These are phyloP conservation scores for Ambrosiella xylebori DNA, from an alignment of 2,329 filamentous ascomycete genomes.

Conservation along the genomic window DNA sequence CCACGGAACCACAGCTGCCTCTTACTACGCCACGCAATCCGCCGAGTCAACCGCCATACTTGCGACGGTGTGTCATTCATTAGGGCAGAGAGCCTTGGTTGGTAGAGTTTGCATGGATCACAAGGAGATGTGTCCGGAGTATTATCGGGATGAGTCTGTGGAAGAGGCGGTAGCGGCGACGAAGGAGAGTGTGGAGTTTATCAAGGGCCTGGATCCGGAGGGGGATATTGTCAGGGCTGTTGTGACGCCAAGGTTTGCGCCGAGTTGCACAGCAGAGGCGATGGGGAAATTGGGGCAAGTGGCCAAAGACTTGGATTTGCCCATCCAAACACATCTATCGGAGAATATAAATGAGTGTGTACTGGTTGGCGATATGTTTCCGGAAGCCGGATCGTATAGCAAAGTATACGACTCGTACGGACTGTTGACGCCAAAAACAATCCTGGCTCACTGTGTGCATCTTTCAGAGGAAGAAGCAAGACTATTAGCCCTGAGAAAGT, in stretches of 20 bases:
- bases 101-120: slow-evolving; percentile 93
- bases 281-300: slow-evolving; percentile 48
- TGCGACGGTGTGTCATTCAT: slow-evolving; percentile 58
- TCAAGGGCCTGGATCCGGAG: slow-evolving; percentile 46
- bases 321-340: slow-evolving; percentile 76
- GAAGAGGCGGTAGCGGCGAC: slow-evolving; percentile 40
- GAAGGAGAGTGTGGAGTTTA: slow-evolving; percentile 44
- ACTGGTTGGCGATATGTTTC: slow-evolving; percentile 56
- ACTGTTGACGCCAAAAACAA: slow-evolving; percentile 54
- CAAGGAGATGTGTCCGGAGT: slow-evolving; percentile 44
- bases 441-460: slow-evolving; percentile 76
- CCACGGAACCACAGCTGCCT: slow-evolving; percentile 80
- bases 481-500: slow-evolving; percentile 41
- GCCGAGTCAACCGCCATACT: slow-evolving; percentile 81
- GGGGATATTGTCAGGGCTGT: slow-evolving; percentile 56
- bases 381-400: slow-evolving; percentile 46
- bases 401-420: slow-evolving; percentile 60
- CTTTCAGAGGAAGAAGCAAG: slow-evolving; percentile 47
- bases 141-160: slow-evolving; percentile 60
- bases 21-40: slow-evolving; percentile 88
- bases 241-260: slow-evolving; percentile 58
- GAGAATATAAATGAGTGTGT: slow-evolving; percentile 62
- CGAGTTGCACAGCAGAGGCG: slow-evolving; percentile 39
- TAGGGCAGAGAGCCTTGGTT: slow-evolving; percentile 78
- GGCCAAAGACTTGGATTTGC: slow-evolving; percentile 42